Percentiles rank a stretch among this genome's conserved stretches.
Evolutionary conservation across 768 basidiomycete genomes (phyloP).

Genomic region (Lactarius akahatsu): DNA sequence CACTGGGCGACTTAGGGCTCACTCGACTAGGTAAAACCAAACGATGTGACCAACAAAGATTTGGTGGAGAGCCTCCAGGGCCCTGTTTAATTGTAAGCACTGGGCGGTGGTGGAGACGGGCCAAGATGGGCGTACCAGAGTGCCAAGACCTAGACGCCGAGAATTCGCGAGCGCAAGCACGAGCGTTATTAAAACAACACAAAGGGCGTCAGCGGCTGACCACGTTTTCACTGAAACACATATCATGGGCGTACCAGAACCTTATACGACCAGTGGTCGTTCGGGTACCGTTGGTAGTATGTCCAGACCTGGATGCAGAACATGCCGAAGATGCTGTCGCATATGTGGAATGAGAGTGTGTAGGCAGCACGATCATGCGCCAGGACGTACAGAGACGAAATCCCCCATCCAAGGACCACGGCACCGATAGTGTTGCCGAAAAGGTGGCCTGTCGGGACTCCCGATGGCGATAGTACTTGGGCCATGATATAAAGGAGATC

Average conservation of each 20-base stretch:
- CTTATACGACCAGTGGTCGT: conserved; percentile 24
- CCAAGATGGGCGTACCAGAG: conserved; percentile 19
- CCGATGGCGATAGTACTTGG: background rate
- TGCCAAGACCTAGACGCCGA: conserved; percentile 13
- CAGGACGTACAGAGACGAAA: conserved; percentile 24
- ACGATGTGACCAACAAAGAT: conserved; percentile 24
- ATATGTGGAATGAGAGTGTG: conserved; percentile 6
- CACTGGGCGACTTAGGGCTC: background rate
- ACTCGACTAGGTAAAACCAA: conserved; percentile 25
- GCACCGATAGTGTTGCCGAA: conserved; percentile 28
- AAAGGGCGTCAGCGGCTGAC: background rate
- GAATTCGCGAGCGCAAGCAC: background rate
- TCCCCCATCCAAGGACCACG: conserved; percentile 26
- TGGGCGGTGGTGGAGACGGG: background rate
- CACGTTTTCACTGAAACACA: background rate
- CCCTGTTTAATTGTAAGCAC: conserved; percentile 11
- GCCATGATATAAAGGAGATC: conserved; percentile 12
- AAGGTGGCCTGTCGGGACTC: background rate
- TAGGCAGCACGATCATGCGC: background rate
- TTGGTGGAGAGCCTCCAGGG: conserved; percentile 26
- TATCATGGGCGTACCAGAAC: conserved; percentile 18
- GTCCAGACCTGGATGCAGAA: conserved; percentile 27
- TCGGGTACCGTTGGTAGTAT: conserved; percentile 27
- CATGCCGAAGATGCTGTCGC: conserved; percentile 27
- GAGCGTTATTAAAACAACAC: background rate